These are phyloP conservation scores for Plantago ovata DNA, from an alignment of 257 asterid genomes.

Conservation along the genomic window DNA sequence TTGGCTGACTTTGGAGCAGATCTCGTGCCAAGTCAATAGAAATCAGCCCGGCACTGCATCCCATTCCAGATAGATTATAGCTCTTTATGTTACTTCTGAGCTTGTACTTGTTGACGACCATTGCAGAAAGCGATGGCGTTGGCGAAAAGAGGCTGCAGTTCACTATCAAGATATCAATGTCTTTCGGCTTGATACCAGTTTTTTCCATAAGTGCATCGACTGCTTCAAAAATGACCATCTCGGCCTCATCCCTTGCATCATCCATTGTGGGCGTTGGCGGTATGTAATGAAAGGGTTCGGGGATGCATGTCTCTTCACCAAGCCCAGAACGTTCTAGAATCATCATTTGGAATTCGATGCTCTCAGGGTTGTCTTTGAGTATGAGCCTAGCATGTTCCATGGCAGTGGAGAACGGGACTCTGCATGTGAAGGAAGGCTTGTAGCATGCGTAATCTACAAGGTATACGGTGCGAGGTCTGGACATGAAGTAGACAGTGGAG, in stretches of 20 bases:
- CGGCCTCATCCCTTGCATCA: not conserved
- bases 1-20: conserved; percentile 35
- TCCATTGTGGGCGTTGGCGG: not conserved
- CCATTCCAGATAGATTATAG: conserved; percentile 41
- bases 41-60: conserved; percentile 40
- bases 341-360: conserved; percentile 37
- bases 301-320: conserved; percentile 48
- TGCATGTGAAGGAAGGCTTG: conserved; percentile 30
- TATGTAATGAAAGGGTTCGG: conserved; percentile 33
- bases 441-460: conserved; percentile 51
- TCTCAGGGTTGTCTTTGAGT: conserved; percentile 28
- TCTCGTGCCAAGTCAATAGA: conserved; percentile 37
- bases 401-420: conserved; percentile 34
- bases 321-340: conserved; percentile 47
- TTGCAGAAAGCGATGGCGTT: conserved; percentile 35
- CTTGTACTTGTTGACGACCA: conserved; percentile 37
- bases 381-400: conserved; percentile 46
- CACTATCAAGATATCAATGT: conserved; percentile 35
- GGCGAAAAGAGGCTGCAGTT: conserved; percentile 39
- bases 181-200: conserved; percentile 23
- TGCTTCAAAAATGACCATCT: not conserved
- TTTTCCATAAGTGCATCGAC: not conserved
- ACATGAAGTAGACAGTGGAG: conserved; percentile 33
- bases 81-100: conserved; percentile 34
- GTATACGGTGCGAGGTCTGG: conserved; percentile 45